Conservation (phyloP, 257 asterid genomes). For the Striga asiatica region DNA sequence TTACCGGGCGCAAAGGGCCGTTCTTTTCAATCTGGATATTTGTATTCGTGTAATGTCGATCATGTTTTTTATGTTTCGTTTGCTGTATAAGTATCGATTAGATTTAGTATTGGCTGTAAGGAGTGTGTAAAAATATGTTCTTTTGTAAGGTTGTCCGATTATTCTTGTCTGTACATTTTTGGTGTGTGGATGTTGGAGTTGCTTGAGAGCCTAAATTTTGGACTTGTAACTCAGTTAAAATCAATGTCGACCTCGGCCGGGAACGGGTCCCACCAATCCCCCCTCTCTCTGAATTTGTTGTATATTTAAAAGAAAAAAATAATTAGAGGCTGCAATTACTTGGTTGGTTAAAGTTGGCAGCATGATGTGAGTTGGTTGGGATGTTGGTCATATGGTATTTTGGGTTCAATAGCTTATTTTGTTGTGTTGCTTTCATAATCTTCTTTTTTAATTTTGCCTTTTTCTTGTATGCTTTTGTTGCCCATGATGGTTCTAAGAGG, state of each 20-base stretch:
- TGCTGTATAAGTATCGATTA: neutral
- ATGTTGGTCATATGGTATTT: neutral
- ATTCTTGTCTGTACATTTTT: neutral
- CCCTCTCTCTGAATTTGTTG: too few relatives aligned
- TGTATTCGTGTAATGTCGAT: slow-evolving; percentile 30
- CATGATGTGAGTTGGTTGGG: slow-evolving; percentile 5
- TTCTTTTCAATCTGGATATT: slow-evolving; percentile 18
- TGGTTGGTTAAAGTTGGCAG: slow-evolving; percentile 11
- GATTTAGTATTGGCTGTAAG: slow-evolving; percentile 11
- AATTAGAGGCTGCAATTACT: neutral
- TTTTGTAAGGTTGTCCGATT: neutral
- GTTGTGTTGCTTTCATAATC: neutral
- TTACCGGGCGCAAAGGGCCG: slow-evolving; percentile 13
- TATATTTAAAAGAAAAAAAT: too few relatives aligned
- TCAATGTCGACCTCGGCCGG: too few relatives aligned
- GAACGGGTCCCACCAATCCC: too few relatives aligned
- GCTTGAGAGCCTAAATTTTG: too few relatives aligned
- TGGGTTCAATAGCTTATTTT: neutral
- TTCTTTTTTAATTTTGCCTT: neutral
- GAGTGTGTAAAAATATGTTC: slow-evolving; percentile 3
- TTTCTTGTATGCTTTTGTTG: neutral
- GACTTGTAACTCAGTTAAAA: too few relatives aligned
- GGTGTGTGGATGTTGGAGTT: neutral
- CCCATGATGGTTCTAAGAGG: neutral
- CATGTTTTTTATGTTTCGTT: slow-evolving; percentile 5